Evolutionary conservation across 768 basidiomycete species (phyloP), one percentile per base, ranked within the genome.

Genomic region (Collybiopsis confluens): DNA sequence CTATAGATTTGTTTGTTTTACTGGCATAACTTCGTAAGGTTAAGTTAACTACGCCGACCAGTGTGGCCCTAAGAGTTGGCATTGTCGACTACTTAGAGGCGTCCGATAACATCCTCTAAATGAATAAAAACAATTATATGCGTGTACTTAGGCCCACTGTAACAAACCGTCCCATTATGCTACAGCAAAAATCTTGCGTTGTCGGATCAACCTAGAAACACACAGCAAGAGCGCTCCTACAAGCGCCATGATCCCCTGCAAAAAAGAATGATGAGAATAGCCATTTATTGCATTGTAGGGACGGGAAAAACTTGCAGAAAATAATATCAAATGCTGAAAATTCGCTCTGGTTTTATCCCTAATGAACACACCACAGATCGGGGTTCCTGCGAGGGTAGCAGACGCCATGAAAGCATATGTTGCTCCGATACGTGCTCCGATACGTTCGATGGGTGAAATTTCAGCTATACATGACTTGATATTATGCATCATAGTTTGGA

Each of bases 401-500:
- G 61, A 59, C 7, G 62, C 57, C 60, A 66, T 63, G 35, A 59
- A 60, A 15, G 55, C 56, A 52, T 61, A 65, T 16, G 54, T 33
- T 55, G 63, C 62, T 11, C 65, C 65, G 16, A 64, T 55, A 9
- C 64, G 60, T 9, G 62, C 64, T 13, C 65, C 65, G 27, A 67
- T 56, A 42, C 64, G 62, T 8, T 60, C 56, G 16, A 62, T 54
- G 9, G 64, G 64, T 2, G 63, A 65, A 1, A 65, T 63, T 36
- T 55, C 50, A n/a, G 54, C 60, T 2, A 61, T 54, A 52, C 61
- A 62, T 2, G 62, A 28, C 61, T 64, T 44, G 27, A 7, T 21
- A 16, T 45, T 10, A 24, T 20, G 36, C 1, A 26, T 16, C 50
- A 56, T n/a, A n/a, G n/a, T n/a, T n/a, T n/a, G n/a, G n/a, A 4